Base-by-base conservation (phyloP, 805 yeast genomes). In the Candida arabinofermentans region DNA sequence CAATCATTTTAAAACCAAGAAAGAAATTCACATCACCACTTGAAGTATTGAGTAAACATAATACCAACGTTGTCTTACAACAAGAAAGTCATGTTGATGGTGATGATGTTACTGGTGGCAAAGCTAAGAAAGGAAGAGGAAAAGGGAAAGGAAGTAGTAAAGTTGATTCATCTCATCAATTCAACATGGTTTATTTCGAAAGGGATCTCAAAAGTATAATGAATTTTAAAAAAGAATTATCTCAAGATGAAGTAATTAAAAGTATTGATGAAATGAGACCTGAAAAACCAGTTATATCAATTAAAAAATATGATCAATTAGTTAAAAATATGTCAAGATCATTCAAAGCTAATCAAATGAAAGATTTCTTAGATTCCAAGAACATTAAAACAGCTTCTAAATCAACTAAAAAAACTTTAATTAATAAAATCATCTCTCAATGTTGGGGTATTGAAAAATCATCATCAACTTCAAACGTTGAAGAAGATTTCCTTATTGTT, bases 201-300 rank as follows among this genome's bases (percentile, higher is more conserved):
- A 46, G 62, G 33, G 57, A 57, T 34, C 43, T 55, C 23, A 52
- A 58, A 37, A 55, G 49, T 33, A 39, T 65, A 18, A 49, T 63
- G 54, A 53, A 57, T 3, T 64, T 62, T 46, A 49, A 56, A 42
- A 42, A 53, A 16, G 51, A 46, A 13, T 39, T 58, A 9, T 44
- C 59, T 1, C 43, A 41, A 13, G 56, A 54, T 10, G 59, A 57
- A 24, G 34, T 63, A 24, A 41, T 55, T 21, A 40, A 40, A 21
- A 47, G 48, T 24, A 59, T 65, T 24, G 65, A 61, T 39, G 44
- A 50, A 12, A 42, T 61, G 43, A 53, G 44, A 39, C 69, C 69
- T 1, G 19, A 40, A 3, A 46, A 41, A 8, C 24, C 23, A 8
- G 27, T 35, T 2, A 42, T 64, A 8, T 54, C 67, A 1, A 19